Evolutionary conservation across 2,329 filamentous ascomycete species (phyloP).

Genomic region (Aspergillus proliferans): DNA sequence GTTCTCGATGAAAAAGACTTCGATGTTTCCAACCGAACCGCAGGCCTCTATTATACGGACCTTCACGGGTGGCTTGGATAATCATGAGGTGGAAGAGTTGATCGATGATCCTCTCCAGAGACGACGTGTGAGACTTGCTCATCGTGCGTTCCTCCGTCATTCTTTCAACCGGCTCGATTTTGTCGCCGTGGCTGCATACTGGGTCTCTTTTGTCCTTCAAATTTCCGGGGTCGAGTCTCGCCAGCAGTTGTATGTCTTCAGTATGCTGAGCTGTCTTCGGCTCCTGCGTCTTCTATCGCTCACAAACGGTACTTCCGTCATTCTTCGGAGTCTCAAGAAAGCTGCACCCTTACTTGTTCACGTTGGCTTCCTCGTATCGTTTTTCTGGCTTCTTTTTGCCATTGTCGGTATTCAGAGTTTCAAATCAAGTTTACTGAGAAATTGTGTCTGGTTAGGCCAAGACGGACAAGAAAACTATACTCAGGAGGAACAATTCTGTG

Average conservation of each 20-base stretch:
- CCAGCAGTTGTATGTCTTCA: slow-evolving; percentile 79
- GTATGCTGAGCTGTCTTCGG: slow-evolving; percentile 92
- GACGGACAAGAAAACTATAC: slow-evolving; percentile 34
- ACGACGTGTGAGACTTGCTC: slow-evolving; percentile 76
- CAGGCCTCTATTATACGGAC: slow-evolving; percentile 62
- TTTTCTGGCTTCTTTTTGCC: slow-evolving; percentile 97
- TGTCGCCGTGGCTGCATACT: slow-evolving; percentile 87
- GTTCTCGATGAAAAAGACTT: slow-evolving; percentile 54
- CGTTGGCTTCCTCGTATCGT: slow-evolving; percentile 87
- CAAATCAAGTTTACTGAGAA: slow-evolving; percentile 71
- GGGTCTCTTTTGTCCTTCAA: slow-evolving; percentile 76
- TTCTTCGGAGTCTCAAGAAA: slow-evolving; percentile 89
- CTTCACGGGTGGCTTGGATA: slow-evolving; percentile 68
- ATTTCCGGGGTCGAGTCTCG: slow-evolving; percentile 61
- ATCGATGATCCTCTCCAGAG: slow-evolving; percentile 64
- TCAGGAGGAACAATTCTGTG: slow-evolving; percentile 65
- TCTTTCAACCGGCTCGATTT: slow-evolving; percentile 96
- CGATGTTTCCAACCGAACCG: slow-evolving; percentile 32
- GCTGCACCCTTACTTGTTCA: slow-evolving; percentile 86
- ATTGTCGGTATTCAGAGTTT: slow-evolving; percentile 97
- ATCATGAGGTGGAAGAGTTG: slow-evolving; percentile 51
- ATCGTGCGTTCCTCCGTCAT: slow-evolving; percentile 86
- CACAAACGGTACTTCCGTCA: slow-evolving; percentile 90
- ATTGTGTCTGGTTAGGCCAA: slow-evolving; percentile 72
- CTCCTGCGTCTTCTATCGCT: slow-evolving; percentile 86